Conservation (phyloP, 192 early-diverging fungal species). For the Kickxella alabastrina region DNA sequence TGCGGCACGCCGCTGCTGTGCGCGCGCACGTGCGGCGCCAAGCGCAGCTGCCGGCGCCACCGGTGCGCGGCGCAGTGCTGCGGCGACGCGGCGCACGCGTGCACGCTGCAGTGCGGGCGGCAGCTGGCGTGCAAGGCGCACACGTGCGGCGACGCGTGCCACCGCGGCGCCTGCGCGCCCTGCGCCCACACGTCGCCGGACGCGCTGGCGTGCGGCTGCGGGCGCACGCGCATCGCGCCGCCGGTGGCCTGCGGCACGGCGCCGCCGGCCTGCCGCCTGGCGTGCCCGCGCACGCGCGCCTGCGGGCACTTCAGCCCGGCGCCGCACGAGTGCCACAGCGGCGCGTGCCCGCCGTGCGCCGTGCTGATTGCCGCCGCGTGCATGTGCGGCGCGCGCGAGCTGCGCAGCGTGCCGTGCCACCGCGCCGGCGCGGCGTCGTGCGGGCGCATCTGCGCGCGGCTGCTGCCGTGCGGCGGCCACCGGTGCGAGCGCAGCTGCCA, state of each 20-base stretch:
- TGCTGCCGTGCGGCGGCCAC: constrained; percentile 69
- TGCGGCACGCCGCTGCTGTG: constrained; percentile 54
- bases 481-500: constrained; percentile 82
- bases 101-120: constrained; percentile 67
- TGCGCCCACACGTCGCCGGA: constrained; percentile 78
- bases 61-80: constrained; percentile 65
- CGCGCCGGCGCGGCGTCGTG: constrained; percentile 60
- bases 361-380: constrained; percentile 70
- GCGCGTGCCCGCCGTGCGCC: constrained; percentile 88
- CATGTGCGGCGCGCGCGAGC: constrained; percentile 71
- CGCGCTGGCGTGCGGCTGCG: constrained; percentile 83
- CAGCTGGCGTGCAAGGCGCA: constrained; percentile 79
- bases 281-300: constrained; percentile 63
- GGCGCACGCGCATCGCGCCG: constrained; percentile 70
- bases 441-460: constrained; percentile 56
- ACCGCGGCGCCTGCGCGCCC: constrained; percentile 70
- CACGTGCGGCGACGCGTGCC: constrained; percentile 70
- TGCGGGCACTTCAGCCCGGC: constrained; percentile 78
- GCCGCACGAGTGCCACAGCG: constrained; percentile 81
- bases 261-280: constrained; percentile 68
- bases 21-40: constrained; percentile 58
- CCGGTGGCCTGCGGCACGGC: constrained; percentile 83
- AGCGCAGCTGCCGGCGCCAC: constrained; percentile 70
- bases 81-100: constrained; percentile 57
- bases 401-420: constrained; percentile 83